Evolutionary conservation across 345 rosid species (phyloP), one percentile per base, ranked within the genome.

Genomic region (Boechera retrofracta): DNA sequence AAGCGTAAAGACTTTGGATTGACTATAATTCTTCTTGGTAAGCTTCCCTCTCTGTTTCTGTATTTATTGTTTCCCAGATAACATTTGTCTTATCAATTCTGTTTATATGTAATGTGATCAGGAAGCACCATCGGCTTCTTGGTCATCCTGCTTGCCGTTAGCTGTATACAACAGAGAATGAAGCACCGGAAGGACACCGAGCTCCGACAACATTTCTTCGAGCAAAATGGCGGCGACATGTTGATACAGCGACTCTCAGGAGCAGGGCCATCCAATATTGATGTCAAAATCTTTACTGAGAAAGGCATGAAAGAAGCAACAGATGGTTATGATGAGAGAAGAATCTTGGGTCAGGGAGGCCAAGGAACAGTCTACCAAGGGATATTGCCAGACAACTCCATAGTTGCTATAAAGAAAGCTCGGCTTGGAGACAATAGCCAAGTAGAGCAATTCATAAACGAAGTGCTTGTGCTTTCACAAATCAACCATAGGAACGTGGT

Each of bases 401-500:
- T 57, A 49, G 79, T 72, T 32, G 85, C 81, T 1, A 76, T 82
- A 41, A 82, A 82, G 76, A 82, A 82, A 7, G 79, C 81, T 21
- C 41, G 68, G 16, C 75, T 82, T 9, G 78, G 79, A 32, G 82
- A 82, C 32, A 8, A 2, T 16, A 79, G 78, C 48, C 82, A 75
- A 72, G 79, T 82, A 5, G 78, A 67, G 51, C 85, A 82, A 35
- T 82, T 82, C 66, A 72, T 82, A 51, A 76, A 76, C 7, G 86
- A 86, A 53, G 75, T 84, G 26, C 9, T 74, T 0, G 79, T 86
- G 6, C 81, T 86, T 2, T 82, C 85, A 1, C 83, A 81, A 64
- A 83, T 85, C 63, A 81, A 85, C 18, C 86, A 79, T 3, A 57
- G 76, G 54, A 78, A 85, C 4, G 83, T 76, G 24, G 86, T 83